A percentile compares a stretch with the other conserved stretches of the same genome.
Evolutionary conservation across 352 stramenopile species (phyloP).

Genomic region (Phytophthora capsici): DNA sequence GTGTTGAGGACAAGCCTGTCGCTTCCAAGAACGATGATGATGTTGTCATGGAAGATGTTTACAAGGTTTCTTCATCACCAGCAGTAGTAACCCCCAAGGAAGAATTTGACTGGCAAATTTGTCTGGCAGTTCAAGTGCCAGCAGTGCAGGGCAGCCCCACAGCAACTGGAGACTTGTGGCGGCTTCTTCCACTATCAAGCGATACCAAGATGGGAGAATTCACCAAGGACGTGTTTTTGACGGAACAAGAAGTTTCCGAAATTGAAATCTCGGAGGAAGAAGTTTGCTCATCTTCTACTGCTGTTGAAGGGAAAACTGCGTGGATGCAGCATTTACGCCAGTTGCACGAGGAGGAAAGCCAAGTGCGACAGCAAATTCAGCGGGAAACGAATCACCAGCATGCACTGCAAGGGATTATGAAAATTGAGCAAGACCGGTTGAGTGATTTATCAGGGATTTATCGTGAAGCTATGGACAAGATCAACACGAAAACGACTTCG

Average conservation of each 20-base stretch:
- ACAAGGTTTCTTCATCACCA: conserved; percentile 5
- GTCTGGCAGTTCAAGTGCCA: conserved; percentile 44
- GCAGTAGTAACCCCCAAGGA: conserved; percentile 23
- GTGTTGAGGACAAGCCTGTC: conserved; percentile 16
- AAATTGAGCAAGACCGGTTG: conserved; percentile 75
- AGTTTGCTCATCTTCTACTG: conserved; percentile 50
- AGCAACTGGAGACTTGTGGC: conserved; percentile 45
- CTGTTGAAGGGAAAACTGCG: conserved; percentile 31
- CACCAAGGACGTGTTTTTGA: conserved; percentile 59
- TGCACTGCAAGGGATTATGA: conserved; percentile 71
- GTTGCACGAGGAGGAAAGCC: conserved; percentile 61
- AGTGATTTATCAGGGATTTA: conserved; percentile 65
- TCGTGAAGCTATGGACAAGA: conserved; percentile 56
- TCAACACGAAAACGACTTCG: conserved; percentile 51
- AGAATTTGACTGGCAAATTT: conserved; percentile 57
- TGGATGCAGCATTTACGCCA: conserved; percentile 63
- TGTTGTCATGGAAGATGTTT: conserved; percentile 25
- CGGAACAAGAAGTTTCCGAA: conserved; percentile 58
- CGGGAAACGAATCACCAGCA: conserved; percentile 60
- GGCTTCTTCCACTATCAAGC: conserved; percentile 60
- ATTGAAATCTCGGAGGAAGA: conserved; percentile 75
- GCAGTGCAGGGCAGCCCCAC: conserved; percentile 8
- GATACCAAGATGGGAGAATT: conserved; percentile 58
- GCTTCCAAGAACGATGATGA: conserved; percentile 18
- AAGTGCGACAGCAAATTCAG: conserved; percentile 61